These are phyloP conservation scores for Mitragyna speciosa DNA, from an alignment of 257 asterid species.

Conservation along the genomic window DNA sequence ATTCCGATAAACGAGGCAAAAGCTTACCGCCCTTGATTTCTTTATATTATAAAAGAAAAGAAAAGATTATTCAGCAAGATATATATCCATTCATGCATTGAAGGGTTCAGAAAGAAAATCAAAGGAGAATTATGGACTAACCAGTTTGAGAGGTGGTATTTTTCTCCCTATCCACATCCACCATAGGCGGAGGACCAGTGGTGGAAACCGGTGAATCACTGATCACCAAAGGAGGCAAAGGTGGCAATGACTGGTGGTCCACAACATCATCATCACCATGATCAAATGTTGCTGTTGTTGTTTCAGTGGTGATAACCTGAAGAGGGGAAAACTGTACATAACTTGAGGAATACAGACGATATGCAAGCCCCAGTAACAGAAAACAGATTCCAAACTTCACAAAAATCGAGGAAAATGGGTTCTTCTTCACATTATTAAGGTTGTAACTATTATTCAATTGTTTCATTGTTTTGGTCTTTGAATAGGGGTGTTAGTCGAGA, in stretches of 20 bases:
- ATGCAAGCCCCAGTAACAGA: conserved; percentile 55
- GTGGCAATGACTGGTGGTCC: conserved; percentile 17
- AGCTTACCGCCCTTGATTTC: background rate
- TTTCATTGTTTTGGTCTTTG: conserved; percentile 43
- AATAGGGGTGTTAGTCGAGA: background rate
- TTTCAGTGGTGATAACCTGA: conserved; percentile 15
- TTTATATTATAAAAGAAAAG: background rate
- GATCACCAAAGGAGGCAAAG: conserved; percentile 29
- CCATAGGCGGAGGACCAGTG: conserved; percentile 8
- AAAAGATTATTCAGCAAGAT: background rate
- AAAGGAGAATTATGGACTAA: conserved; percentile 13
- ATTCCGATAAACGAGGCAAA: background rate
- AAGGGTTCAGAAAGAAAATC: conserved; percentile 11
- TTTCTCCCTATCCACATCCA: conserved; percentile 17
- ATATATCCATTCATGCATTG: conserved; percentile 22
- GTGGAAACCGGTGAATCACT: conserved; percentile 7
- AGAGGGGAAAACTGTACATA: conserved; percentile 42
- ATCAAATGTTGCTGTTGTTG: conserved; percentile 10
- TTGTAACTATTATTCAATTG: conserved; percentile 18
- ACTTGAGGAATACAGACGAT: conserved; percentile 51
- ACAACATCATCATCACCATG: background rate
- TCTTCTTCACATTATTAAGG: conserved; percentile 25
- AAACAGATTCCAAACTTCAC: conserved; percentile 53
- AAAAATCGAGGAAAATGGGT: conserved; percentile 33
- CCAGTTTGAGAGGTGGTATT: conserved; percentile 33